Evolutionary conservation across 768 basidiomycete species (phyloP).

Genomic region (Pluteus cervinus): DNA sequence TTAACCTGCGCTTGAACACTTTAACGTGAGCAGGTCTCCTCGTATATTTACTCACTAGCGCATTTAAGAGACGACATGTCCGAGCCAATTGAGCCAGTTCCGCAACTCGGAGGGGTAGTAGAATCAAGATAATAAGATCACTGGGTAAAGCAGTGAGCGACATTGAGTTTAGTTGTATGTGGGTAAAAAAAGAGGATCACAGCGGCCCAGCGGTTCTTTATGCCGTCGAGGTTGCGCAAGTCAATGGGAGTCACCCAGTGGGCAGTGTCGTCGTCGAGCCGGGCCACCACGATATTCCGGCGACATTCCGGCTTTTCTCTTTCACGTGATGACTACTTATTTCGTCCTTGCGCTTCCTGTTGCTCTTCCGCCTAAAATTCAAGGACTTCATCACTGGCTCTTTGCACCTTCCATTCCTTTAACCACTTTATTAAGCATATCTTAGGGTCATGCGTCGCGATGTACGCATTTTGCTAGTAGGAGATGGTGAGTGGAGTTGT

Average conservation of each 20-base stretch:
- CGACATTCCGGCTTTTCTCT: too few species aligned
- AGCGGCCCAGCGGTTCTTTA: too few species aligned
- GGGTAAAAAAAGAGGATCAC: too few species aligned
- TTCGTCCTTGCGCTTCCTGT: not conserved
- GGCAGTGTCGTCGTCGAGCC: too few species aligned
- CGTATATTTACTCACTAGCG: constrained; percentile 33
- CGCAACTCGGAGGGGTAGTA: constrained; percentile 35
- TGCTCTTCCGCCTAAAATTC: not conserved
- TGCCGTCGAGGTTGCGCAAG: too few species aligned
- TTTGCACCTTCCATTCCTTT: not conserved
- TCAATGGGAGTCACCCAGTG: too few species aligned
- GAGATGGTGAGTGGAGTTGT: constrained; percentile 63
- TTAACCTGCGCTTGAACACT: constrained; percentile 40
- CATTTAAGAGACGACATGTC: constrained; percentile 31
- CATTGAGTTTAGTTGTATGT: constrained; percentile 19
- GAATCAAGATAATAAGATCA: constrained; percentile 51
- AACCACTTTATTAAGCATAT: too few species aligned
- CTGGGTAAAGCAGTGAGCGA: constrained; percentile 34
- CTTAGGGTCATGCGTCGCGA: constrained; percentile 71
- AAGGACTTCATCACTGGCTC: not conserved
- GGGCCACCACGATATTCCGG: too few species aligned
- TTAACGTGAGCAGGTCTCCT: constrained; percentile 3
- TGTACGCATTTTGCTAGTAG: constrained; percentile 90
- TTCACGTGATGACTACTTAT: constrained; percentile 11
- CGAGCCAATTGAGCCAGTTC: constrained; percentile 38